These are phyloP conservation scores for Glebionis coronaria DNA, from an alignment of 129 eudicot species.

Conservation along the genomic window DNA sequence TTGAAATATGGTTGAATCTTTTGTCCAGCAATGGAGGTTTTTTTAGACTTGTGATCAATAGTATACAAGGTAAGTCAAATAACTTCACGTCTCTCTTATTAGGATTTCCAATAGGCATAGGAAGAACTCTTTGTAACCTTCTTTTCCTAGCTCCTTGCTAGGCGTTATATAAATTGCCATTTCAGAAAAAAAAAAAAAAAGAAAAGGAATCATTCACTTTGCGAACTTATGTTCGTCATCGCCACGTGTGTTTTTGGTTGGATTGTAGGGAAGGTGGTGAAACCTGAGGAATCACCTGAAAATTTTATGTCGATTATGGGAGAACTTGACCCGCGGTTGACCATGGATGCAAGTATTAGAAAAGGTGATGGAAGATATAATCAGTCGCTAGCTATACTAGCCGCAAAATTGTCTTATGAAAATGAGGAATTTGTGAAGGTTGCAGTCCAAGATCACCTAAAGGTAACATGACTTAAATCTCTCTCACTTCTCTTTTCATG, in stretches of 20 bases:
- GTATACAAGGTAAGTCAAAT: conserved; percentile 38
- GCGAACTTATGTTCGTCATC: too few relatives aligned
- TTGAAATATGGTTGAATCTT: conserved; percentile 54
- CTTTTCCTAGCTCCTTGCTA: too few relatives aligned
- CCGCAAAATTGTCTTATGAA: conserved; percentile 63
- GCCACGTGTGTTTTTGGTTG: too few relatives aligned
- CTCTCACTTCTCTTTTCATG: too few relatives aligned
- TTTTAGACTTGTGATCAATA: conserved; percentile 32
- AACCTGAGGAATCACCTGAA: conserved; percentile 39
- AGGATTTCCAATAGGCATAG: too few relatives aligned
- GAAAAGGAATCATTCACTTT: too few relatives aligned
- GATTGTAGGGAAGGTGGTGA: conserved; percentile 52
- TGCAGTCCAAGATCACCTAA: conserved; percentile 46
- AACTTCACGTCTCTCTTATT: too few relatives aligned
- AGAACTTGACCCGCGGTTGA: conserved; percentile 41
- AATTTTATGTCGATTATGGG: conserved; percentile 44
- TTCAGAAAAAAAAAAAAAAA: too few relatives aligned
- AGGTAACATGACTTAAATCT: conserved; percentile 35
- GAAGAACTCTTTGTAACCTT: too few relatives aligned
- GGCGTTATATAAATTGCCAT: too few relatives aligned
- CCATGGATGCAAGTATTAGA: conserved; percentile 34
- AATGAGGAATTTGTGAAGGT: conserved; percentile 38
- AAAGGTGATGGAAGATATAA: conserved; percentile 33
- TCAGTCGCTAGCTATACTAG: conserved; percentile 49
- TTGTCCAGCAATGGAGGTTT: conserved; percentile 53